Evolutionary conservation across 805 yeast genomes (phyloP).

Genomic region (Zygoascus bituminiphila): DNA sequence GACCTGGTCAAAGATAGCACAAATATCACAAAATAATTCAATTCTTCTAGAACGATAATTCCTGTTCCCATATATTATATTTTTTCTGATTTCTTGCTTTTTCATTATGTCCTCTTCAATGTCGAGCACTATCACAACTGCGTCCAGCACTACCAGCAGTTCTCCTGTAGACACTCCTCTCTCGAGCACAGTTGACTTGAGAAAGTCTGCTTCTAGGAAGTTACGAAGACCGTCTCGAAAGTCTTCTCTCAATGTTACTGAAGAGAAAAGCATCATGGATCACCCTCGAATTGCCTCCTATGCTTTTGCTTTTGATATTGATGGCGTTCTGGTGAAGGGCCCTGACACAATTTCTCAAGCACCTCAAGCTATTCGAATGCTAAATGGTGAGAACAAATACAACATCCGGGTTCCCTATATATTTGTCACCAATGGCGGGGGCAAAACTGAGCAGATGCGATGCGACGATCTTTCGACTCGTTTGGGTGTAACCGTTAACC

Average conservation of each 20-base stretch:
- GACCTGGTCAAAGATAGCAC: too few species aligned
- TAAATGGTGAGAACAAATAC: slow-evolving; percentile 71
- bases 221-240: slow-evolving; percentile 2
- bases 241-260: slow-evolving; percentile 6
- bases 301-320: slow-evolving; percentile 89
- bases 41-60: too few species aligned
- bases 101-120: not conserved
- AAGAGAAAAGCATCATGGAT: slow-evolving; percentile 7
- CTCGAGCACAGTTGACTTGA: not conserved
- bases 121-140: not conserved
- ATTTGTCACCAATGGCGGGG: slow-evolving; percentile 89
- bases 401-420: slow-evolving; percentile 75
- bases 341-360: slow-evolving; percentile 81
- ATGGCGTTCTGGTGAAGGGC: slow-evolving; percentile 82
- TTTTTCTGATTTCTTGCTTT: not conserved
- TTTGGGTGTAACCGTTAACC: slow-evolving; percentile 51
- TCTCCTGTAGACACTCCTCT: not conserved
- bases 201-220: not conserved
- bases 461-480: slow-evolving; percentile 61
- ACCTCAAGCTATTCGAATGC: slow-evolving; percentile 56
- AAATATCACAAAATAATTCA: too few species aligned
- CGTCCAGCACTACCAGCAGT: not conserved
- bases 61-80: too few species aligned
- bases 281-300: slow-evolving; percentile 20
- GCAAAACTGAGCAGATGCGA: slow-evolving; percentile 68